Conservation (phyloP, 805 yeast genomes). For the Lachancea sp. region DNA sequence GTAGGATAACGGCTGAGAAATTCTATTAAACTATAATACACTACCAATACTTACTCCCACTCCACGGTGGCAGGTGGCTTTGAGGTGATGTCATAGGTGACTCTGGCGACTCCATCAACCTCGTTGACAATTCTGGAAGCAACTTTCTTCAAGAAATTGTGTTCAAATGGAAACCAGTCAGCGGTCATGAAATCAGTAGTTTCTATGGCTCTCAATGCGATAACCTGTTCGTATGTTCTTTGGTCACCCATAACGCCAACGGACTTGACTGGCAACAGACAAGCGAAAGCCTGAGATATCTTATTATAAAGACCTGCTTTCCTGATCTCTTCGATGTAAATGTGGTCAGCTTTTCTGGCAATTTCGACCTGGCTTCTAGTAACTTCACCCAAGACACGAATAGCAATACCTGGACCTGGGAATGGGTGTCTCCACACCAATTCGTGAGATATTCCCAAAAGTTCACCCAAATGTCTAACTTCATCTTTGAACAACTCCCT, state of each 20-base stretch:
- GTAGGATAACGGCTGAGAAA: neutral
- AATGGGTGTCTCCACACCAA: constrained; percentile 99
- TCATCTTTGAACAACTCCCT: constrained; percentile 98
- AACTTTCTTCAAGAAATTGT: constrained; percentile 82
- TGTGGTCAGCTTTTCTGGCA: constrained; percentile 95
- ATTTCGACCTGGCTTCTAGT: constrained; percentile 88
- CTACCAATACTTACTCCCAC: constrained; percentile 71
- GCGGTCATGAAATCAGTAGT: constrained; percentile 99
- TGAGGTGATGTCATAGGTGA: constrained; percentile 95
- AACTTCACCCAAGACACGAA: constrained; percentile 96
- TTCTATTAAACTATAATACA: constrained; percentile 2
- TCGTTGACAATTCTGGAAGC: constrained; percentile 96
- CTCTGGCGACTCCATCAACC: constrained; percentile 98
- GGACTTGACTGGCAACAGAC: constrained; percentile 91
- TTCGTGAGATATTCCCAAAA: constrained; percentile 92
- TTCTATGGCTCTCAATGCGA: constrained; percentile 97
- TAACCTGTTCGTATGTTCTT: constrained; percentile 98
- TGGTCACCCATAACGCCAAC: constrained; percentile 99
- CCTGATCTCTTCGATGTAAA: constrained; percentile 93
- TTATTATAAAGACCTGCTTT: constrained; percentile 87
- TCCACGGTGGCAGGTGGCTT: constrained; percentile 99
- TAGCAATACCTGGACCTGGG: constrained; percentile 99
- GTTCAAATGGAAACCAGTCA: constrained; percentile 95
- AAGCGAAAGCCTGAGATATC: constrained; percentile 97
- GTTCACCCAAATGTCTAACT: constrained; percentile 92